Percentiles rank a stretch among this genome's conserved stretches.
Evolutionary conservation across 2,329 filamentous ascomycete genomes (phyloP).

Genomic region (Stylonectria norvegica): DNA sequence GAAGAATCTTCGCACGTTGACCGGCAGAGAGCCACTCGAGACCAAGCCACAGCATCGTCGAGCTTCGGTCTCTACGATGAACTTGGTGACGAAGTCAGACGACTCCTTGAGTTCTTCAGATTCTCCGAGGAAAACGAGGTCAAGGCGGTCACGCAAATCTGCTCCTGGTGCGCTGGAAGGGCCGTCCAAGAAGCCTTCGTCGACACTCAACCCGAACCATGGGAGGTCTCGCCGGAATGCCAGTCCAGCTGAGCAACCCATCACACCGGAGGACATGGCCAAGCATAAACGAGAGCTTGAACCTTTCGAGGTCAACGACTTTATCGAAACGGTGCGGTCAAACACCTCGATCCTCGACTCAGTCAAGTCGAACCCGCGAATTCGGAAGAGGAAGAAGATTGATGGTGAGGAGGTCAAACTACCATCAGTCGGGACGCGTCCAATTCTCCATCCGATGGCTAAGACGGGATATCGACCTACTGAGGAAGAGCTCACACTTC

Average conservation of each 20-base stretch:
- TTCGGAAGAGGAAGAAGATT: constrained; percentile 46
- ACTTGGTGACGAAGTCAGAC: too few species aligned
- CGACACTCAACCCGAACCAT: constrained; percentile 37
- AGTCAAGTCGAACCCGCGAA: constrained; percentile 47
- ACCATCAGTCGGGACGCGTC: constrained; percentile 20
- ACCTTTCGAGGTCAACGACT: too few species aligned
- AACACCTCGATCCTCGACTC: constrained; percentile 43
- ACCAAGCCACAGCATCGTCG: constrained; percentile 6
- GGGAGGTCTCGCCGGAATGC: constrained; percentile 28
- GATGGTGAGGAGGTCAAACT: constrained; percentile 36
- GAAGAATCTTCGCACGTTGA: constrained; percentile 36
- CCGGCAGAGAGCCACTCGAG: constrained; percentile 21
- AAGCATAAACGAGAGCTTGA: too few species aligned
- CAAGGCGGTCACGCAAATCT: constrained; percentile 38
- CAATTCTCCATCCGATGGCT: too few species aligned
- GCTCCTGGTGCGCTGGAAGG: constrained; percentile 36
- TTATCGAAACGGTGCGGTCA: too few species aligned
- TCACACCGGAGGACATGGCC: constrained; percentile 12
- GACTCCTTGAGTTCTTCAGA: constrained; percentile 10
- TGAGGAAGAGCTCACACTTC: constrained; percentile 23
- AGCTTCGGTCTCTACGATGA: not conserved
- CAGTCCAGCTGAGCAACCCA: constrained; percentile 7
- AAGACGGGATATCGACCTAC: constrained; percentile 4
- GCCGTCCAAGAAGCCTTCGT: constrained; percentile 24
- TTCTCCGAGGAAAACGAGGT: constrained; percentile 22